Percentiles rank a stretch among this genome's conserved stretches.
phyloP scores from a whole-genome alignment of 441 rosid species.

The Pelargonium hybrid region DNA sequence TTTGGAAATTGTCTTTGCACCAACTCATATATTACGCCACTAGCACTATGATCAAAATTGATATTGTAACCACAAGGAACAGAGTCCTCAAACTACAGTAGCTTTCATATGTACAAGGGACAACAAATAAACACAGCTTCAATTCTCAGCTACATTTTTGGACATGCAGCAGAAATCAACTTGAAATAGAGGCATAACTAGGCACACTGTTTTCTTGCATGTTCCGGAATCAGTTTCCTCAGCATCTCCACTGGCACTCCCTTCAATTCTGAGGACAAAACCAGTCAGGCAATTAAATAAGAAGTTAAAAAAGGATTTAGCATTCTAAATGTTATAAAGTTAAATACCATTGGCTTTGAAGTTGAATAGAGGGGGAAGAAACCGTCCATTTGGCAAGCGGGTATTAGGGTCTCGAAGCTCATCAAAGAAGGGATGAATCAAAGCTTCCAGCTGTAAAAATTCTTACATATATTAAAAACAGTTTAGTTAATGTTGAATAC shows the following conservation, averaged over 20 bases:
- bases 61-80: too few species aligned
- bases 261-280: conserved; percentile 48
- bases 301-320: too few species aligned
- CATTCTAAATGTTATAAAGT: background rate
- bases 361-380: conserved; percentile 52
- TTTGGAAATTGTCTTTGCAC: too few species aligned
- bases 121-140: too few species aligned
- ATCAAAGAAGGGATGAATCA: conserved; percentile 63
- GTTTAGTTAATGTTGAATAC: too few species aligned
- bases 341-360: conserved; percentile 48
- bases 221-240: conserved; percentile 75
- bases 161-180: too few species aligned
- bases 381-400: conserved; percentile 48
- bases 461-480: background rate
- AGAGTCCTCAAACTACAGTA: too few species aligned
- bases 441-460: conserved; percentile 41
- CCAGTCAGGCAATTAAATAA: too few species aligned
- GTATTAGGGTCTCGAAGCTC: conserved; percentile 48
- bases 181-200: background rate
- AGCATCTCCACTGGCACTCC: conserved; percentile 58
- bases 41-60: too few species aligned
- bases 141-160: too few species aligned
- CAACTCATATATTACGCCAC: too few species aligned
- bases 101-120: too few species aligned
- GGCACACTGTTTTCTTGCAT: conserved; percentile 74